phyloP scores from a whole-genome alignment of 495 filamentous ascomycete species.

The Articulospora tetracladia region DNA sequence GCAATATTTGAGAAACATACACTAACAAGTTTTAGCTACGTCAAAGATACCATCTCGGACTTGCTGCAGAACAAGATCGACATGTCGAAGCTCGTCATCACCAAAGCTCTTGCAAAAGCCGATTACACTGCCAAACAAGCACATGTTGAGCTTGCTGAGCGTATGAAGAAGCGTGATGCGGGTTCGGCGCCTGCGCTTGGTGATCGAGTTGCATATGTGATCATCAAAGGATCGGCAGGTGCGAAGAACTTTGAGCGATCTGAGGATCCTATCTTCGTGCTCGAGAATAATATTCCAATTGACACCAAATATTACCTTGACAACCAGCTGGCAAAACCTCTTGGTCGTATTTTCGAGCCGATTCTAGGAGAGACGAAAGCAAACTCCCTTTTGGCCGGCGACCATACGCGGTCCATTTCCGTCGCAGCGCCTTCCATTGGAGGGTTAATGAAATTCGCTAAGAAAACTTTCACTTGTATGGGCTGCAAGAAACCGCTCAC shows the following conservation, averaged over 20 bases:
- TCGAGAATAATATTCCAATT: constrained; percentile 96
- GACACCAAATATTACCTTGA: constrained; percentile 99
- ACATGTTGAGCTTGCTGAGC: constrained; percentile 87
- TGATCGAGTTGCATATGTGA: constrained; percentile 97
- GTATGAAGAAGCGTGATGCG: constrained; percentile 94
- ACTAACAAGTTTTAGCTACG: constrained; percentile 58
- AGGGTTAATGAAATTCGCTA: constrained; percentile 96
- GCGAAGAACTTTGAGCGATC: constrained; percentile 93
- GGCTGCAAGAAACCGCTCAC: constrained; percentile 95
- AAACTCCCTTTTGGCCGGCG: constrained; percentile 74
- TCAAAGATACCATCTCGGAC: constrained; percentile 93
- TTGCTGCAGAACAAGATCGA: constrained; percentile 96
- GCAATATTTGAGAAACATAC: neutral
- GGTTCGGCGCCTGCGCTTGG: constrained; percentile 93
- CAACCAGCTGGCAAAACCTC: constrained; percentile 93
- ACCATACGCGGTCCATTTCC: constrained; percentile 87
- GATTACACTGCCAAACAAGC: constrained; percentile 89
- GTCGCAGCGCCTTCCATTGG: constrained; percentile 86
- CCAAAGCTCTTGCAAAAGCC: constrained; percentile 85
- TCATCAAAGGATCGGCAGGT: constrained; percentile 84
- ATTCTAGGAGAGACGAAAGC: constrained; percentile 92
- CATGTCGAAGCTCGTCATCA: constrained; percentile 99
- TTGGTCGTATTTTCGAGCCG: constrained; percentile 94
- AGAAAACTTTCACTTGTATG: constrained; percentile 97
- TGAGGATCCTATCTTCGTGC: constrained; percentile 93